Base-by-base conservation (phyloP, 495 filamentous ascomycete species). In the Xylaria intraflava region DNA sequence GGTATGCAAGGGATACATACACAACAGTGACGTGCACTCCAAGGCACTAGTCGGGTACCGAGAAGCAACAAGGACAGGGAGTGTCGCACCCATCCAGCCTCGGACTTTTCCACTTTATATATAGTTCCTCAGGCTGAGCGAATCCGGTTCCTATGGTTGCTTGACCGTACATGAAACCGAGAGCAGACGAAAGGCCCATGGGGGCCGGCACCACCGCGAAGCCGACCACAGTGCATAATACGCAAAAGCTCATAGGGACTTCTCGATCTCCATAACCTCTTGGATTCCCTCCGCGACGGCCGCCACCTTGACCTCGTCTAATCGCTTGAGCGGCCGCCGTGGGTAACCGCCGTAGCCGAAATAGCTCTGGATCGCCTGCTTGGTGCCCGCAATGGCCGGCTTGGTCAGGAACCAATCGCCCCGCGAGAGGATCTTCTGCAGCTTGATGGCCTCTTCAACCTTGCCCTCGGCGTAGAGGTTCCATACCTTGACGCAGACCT, bases 401-500 rank as follows among this genome's bases (percentile, higher is more conserved):
- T 91, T 93, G 46, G 88, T 92, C 29, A 94, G 73, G 33, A 89
- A 83, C 89, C 89, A 95, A 60, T 95, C 89, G 23, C 85, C 86
- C 64, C 77, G 82, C 48, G 82, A 83, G 48, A 95, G 76, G 3
- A 78, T 66, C 62, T 83, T 80, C 66, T 95, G 89, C 33, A 87
- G 72, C 59, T 79, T 79, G 36, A 86, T 81, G 1, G 88, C 86
- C 73, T 91, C 87, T 12, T 87, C 82, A 17, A 74, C 78, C 62
- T 83, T 83, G 9, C 88, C 89, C 61, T 84, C 75, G 11, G 75
- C 74, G 72, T 86, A 93, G 46, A 91, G 74, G 49, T 85, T 78
- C 80, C 89, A 93, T n/a, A 95, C 82, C 59, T 81, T 79, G 29
- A 89, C 88, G 63, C 86, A 92, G 11, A 85, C 75, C 66, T 88